Conservation (phyloP, 257 asterid genomes). For the Plantago ovata region DNA sequence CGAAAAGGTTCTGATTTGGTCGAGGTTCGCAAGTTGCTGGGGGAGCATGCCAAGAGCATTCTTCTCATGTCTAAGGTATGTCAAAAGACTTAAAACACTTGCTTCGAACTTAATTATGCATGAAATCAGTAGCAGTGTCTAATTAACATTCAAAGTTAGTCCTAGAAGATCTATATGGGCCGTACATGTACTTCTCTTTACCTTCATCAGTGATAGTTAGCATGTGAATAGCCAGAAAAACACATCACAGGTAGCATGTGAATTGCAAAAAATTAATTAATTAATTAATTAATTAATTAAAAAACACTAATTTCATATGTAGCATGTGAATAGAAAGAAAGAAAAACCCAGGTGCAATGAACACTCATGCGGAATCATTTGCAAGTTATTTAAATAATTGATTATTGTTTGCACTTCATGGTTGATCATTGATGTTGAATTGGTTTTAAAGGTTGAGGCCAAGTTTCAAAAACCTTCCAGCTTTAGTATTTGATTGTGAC, state of each 20-base stretch:
- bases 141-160: too few relatives aligned
- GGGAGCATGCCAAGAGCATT: conserved; percentile 57
- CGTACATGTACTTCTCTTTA: background rate
- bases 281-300: too few relatives aligned
- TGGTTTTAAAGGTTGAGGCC: background rate
- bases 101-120: background rate
- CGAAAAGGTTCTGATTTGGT: conserved; percentile 73
- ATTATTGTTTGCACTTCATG: conserved; percentile 1
- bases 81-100: background rate
- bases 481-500: background rate
- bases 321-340: conserved; percentile 3
- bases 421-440: conserved; percentile 4
- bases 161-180: too few relatives aligned
- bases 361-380: background rate
- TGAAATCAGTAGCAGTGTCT: background rate
- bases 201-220: background rate
- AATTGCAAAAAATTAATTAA: too few relatives aligned
- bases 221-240: conserved; percentile 1
- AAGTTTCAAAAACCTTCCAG: background rate
- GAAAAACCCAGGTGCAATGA: too few relatives aligned
- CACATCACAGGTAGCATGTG: too few relatives aligned
- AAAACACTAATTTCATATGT: too few relatives aligned
- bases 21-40: conserved; percentile 62
- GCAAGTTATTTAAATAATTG: conserved; percentile 4
- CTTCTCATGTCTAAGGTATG: conserved; percentile 74